Conservation (phyloP, 225 moss, liverwort and hornwort genomes). For the Anthoceros angustus region DNA sequence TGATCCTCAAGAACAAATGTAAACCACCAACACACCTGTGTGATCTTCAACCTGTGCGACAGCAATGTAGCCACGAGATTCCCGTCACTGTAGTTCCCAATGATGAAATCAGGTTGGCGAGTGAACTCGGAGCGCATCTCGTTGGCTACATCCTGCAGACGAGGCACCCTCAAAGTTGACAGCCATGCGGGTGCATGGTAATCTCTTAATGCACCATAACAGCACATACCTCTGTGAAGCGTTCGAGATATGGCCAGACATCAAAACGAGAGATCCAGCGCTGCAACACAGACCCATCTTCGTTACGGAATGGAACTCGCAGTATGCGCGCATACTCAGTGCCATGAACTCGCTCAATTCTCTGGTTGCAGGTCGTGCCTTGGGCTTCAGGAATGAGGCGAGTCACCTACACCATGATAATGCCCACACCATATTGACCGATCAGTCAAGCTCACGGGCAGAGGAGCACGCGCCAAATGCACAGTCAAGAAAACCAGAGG, state of each 20-base stretch:
- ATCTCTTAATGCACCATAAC: background rate
- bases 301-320: constrained; percentile 73
- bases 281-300: constrained; percentile 35
- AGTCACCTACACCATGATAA: constrained; percentile 46
- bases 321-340: constrained; percentile 50
- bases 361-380: constrained; percentile 67
- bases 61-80: constrained; percentile 83
- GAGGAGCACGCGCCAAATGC: background rate
- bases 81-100: constrained; percentile 89
- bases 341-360: constrained; percentile 52
- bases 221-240: constrained; percentile 45
- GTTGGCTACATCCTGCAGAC: constrained; percentile 45
- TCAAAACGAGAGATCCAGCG: constrained; percentile 98
- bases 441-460: background rate
- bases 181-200: background rate
- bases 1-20: too few species aligned
- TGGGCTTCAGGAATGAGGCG: constrained; percentile 85
- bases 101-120: constrained; percentile 61
- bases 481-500: background rate
- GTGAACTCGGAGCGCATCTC: constrained; percentile 47
- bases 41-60: constrained; percentile 59
- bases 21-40: constrained; percentile 40
- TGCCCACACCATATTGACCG: background rate
- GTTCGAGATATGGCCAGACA: constrained; percentile 82
- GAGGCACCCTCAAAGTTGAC: background rate